phyloP scores from a whole-genome alignment of 2,329 filamentous ascomycete genomes.

The Emmonsiellopsis sp. region DNA sequence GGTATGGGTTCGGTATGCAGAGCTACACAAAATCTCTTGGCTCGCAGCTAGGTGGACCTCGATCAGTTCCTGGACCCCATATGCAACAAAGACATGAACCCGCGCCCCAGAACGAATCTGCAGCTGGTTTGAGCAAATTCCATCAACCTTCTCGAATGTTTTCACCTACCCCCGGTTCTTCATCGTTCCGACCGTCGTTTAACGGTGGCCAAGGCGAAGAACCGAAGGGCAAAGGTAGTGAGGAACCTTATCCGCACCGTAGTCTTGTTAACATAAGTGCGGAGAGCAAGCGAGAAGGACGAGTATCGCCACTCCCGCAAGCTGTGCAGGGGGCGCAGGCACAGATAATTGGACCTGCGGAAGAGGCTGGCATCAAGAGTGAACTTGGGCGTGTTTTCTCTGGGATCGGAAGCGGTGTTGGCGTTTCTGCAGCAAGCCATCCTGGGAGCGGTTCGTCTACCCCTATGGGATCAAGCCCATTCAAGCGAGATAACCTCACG shows the following conservation, averaged over 20 bases:
- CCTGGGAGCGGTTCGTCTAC: conserved; percentile 45
- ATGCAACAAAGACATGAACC: conserved; percentile 26
- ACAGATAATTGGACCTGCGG: conserved; percentile 72
- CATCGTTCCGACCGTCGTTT: conserved; percentile 7
- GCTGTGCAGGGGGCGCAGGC: conserved; percentile 91
- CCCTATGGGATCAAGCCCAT: conserved; percentile 44
- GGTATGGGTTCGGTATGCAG: conserved; percentile 31
- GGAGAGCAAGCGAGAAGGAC: conserved; percentile 71
- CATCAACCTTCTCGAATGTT: conserved; percentile 25
- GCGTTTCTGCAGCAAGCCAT: conserved; percentile 40
- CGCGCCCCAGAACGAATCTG: conserved; percentile 21
- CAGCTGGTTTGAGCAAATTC: conserved; percentile 15
- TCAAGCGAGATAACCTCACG: conserved; percentile 40
- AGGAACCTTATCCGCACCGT: conserved; percentile 52
- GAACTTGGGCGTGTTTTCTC: conserved; percentile 94
- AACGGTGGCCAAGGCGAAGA: conserved; percentile 21
- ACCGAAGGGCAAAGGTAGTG: conserved; percentile 38
- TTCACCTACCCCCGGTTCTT: conserved; percentile 25
- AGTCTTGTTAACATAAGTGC: conserved; percentile 61
- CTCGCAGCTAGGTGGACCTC: conserved; percentile 26
- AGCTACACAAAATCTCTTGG: conserved; percentile 33
- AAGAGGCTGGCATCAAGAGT: conserved; percentile 83
- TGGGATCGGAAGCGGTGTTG: conserved; percentile 68
- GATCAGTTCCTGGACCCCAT: conserved; percentile 20
- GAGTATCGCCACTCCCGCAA: conserved; percentile 80